Base-by-base conservation (phyloP, 2,329 filamentous ascomycete species). In the Calycina marina region DNA sequence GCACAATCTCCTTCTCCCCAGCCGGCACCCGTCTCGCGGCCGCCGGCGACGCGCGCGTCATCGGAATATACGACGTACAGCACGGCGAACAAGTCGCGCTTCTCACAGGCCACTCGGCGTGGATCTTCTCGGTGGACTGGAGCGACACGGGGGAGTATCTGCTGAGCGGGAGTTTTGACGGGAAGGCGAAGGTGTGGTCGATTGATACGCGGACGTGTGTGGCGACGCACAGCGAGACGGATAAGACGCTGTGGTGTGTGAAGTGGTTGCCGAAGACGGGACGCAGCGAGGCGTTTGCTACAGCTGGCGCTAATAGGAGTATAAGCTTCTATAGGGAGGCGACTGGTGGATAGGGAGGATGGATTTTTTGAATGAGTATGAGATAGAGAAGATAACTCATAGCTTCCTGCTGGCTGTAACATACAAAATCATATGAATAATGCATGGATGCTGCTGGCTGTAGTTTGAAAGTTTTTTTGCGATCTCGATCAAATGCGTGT, bases 141-240 rank as follows among this genome's bases (percentile, higher is more conserved):
- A 96, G 78, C 54, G 72, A 82, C 49, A 92, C 81, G 4, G 90
- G 90, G 29, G 88, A 96, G 57, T 93, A 82, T 54, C 62, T 98
- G 9, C 65, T 96, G 3, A 92, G 80, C 49, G 83, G 84, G 29
- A 75, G 80, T 2, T 84, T 92, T 54, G 86, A 96, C 51, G 88
- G 90, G 22, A 94, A 93, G 56, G 83, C 81, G 39, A 94, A 93
- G 57, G 81, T 96, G 17, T 98, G 90, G 90, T 88, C 83, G 17
- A 71, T 94, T 37, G 85, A 93, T 47, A 71, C 76, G 18, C 70
- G 74, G 35, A 66, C 67, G 4, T 96, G 90, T 52, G 90, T 98
- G 27, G 85, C 88, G 9, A 98, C 90, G 6, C 84, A 93, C 53
- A 86, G 78, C 36, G 86, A 96, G 60, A 85, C 82, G 4, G 86